Percentiles rank a stretch among this genome's conserved stretches.
These are phyloP conservation scores for Sporothrix variecibatus DNA, from an alignment of 2,329 filamentous ascomycete genomes.

Conservation along the genomic window DNA sequence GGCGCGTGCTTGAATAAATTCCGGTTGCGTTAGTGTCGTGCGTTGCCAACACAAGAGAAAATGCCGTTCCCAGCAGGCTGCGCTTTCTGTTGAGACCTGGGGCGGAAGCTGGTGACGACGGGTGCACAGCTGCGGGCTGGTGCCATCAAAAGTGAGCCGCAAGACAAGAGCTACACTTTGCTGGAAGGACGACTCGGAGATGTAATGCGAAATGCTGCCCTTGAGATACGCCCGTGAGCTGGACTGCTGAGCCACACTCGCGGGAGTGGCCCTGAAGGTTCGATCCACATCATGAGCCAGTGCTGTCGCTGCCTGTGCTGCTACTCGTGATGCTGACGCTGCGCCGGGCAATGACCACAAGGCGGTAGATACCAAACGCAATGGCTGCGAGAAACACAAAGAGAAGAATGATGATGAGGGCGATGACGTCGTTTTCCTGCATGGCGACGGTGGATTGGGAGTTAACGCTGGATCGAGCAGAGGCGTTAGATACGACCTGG, in stretches of 20 bases:
- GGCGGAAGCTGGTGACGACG: neutral
- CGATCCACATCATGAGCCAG: neutral
- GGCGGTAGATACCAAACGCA: constrained; percentile 63
- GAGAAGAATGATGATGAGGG: constrained; percentile 67
- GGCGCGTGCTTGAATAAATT: neutral
- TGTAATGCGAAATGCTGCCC: neutral
- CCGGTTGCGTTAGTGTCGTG: neutral
- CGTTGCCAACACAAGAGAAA: too few species aligned
- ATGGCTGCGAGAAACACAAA: constrained; percentile 63
- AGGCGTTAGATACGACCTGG: neutral
- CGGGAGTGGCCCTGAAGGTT: neutral
- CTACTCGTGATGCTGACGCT: constrained; percentile 44
- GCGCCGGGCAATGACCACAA: constrained; percentile 55
- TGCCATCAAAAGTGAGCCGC: neutral
- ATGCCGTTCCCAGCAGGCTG: neutral
- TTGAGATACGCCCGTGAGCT: neutral
- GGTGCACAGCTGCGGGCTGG: neutral
- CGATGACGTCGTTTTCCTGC: constrained; percentile 68
- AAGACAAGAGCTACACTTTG: neutral
- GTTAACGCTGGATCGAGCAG: too few species aligned
- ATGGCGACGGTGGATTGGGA: constrained; percentile 44
- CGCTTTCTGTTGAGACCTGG: neutral
- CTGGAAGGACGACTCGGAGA: neutral
- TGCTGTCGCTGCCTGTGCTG: constrained; percentile 32
- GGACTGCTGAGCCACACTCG: neutral